phyloP scores from a whole-genome alignment of 2,329 filamentous ascomycete genomes.

The Thelonectria rubi region DNA sequence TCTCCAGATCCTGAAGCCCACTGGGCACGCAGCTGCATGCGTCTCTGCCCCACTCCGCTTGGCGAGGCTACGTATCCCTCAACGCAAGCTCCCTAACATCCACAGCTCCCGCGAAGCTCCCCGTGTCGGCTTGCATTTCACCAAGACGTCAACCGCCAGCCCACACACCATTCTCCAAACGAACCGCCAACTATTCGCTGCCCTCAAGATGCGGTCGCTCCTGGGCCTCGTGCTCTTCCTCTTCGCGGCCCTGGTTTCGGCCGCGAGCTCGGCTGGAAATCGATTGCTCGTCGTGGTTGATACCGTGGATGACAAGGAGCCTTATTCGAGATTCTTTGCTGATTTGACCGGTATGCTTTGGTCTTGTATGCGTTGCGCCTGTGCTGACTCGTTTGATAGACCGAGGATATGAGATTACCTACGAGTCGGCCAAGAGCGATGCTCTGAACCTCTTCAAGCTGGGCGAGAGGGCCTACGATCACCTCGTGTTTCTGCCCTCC shows the following conservation, averaged over 20 bases:
- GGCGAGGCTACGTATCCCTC: conserved; percentile 52
- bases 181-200: neutral
- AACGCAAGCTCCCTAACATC: conserved; percentile 41
- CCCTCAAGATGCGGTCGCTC: conserved; percentile 73
- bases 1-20: neutral
- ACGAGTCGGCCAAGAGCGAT: conserved; percentile 85
- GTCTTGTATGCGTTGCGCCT: neutral
- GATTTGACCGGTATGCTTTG: conserved; percentile 72
- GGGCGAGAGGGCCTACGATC: conserved; percentile 89
- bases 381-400: conserved; percentile 58
- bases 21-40: conserved; percentile 5
- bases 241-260: conserved; percentile 73
- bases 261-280: conserved; percentile 80
- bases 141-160: conserved; percentile 23
- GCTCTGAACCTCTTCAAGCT: conserved; percentile 81
- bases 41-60: conserved; percentile 27
- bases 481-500: conserved; percentile 86
- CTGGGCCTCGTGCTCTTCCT: conserved; percentile 75
- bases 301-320: conserved; percentile 79
- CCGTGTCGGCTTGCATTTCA: conserved; percentile 29
- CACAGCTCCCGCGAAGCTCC: conserved; percentile 40
- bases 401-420: conserved; percentile 82
- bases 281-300: conserved; percentile 88
- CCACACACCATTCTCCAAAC: conserved; percentile 5
- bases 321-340: conserved; percentile 83